Base-by-base conservation (phyloP, 345 rosid species). In the Schrenkiella parvula region DNA sequence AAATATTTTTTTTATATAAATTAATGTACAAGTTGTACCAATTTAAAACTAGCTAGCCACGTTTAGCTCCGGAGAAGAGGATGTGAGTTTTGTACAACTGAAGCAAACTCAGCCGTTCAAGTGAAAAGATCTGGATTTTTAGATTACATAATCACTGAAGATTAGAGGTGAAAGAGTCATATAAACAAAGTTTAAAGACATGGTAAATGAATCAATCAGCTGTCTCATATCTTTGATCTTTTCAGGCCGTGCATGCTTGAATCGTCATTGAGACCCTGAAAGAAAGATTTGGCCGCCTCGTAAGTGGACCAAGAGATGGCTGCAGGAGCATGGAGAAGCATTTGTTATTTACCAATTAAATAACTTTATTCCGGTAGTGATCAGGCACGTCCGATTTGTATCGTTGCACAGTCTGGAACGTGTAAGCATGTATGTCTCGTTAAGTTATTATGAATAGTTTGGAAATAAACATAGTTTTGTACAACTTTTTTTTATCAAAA, bases 401-500 rank as follows among this genome's bases (percentile, higher is more conserved):
- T 15, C 38, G 9, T 42, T 23, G 38, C 13, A 48, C 51, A 22
- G 38, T 52, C 60, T 25, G 13, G 8, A 17, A 17, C 28, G 44
- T 32, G 32, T 9, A 34, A 1, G 44, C 7, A 6, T 50, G 50
- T 38, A 66, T 38, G 29, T 19, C 22, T 53, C 5, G 32, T 71
- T 38, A 71, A 26, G 57, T 54, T 25, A 34, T 64, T 43, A 28
- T 56, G 6, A n/a, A 2, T 52, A 55, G 18, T 26, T 46, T 48
- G 29, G 22, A 28, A 42, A 72, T n/a, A 3, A 32, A 64, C 70
- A 28, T 51, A 43, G 48, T 43, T 63, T 64, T 64, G 57, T 65
- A 65, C 77, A 56, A n/a, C 59, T 26, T 18, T 12, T 12, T n/a
- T n/a, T n/a, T n/a, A 25, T 47, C 57, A 73, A 56, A 65, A 65